Conservation (phyloP, 139 green algal genomes). For the Coelastrella sp. region DNA sequence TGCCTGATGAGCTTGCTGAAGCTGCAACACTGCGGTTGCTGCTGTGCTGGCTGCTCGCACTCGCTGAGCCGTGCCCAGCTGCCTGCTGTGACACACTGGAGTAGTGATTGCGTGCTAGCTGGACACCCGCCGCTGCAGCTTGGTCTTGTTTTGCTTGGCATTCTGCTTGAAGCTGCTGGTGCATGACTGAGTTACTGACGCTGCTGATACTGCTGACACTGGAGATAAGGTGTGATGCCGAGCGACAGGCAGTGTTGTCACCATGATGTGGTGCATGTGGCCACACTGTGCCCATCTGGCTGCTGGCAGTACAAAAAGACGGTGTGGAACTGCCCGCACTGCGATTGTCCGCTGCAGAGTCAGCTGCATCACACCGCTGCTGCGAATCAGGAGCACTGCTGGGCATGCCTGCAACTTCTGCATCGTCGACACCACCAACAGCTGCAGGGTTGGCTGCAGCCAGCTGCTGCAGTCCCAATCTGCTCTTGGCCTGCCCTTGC, state of each 20-base stretch:
- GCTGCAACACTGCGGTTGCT: neutral
- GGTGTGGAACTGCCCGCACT: neutral
- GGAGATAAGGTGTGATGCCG: neutral
- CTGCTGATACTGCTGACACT: constrained; percentile 26
- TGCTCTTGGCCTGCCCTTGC: neutral
- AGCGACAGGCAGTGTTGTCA: neutral
- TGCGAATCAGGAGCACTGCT: neutral
- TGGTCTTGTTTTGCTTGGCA: neutral
- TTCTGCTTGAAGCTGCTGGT: too few species aligned
- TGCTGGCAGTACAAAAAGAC: constrained; percentile 24
- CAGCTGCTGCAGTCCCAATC: constrained; percentile 8
- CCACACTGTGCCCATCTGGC: constrained; percentile 33
- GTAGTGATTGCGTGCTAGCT: constrained; percentile 17
- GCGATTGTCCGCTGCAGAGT: neutral
- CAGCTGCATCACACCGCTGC: neutral
- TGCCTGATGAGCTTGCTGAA: neutral
- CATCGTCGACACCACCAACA: neutral
- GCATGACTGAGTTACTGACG: neutral
- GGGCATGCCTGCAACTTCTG: neutral
- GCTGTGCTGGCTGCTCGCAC: neutral
- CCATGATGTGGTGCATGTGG: neutral
- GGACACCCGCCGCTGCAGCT: constrained; percentile 13
- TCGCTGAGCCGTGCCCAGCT: neutral
- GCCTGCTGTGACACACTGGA: neutral
- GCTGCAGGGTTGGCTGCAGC: neutral